Percentiles rank a stretch among this genome's conserved stretches.
Evolutionary conservation across 148 eudicot genomes (phyloP).

Genomic region (Talinum fruticosum): DNA sequence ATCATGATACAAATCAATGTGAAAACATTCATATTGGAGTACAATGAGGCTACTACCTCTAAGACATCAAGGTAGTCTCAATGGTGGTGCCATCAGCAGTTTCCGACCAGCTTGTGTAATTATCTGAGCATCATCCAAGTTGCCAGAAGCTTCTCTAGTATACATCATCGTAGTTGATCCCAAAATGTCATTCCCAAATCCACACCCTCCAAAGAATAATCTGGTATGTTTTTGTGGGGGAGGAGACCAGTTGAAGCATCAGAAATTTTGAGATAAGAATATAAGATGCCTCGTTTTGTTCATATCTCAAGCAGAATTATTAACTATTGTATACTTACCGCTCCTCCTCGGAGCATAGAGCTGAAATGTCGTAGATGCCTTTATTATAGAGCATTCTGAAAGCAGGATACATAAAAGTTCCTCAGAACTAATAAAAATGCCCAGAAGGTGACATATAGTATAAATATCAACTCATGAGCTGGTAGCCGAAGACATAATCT

Average conservation of each 20-base stretch:
- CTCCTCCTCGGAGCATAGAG: slow-evolving; percentile 65
- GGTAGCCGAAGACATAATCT: not conserved
- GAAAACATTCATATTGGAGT: not conserved
- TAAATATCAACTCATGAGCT: not conserved
- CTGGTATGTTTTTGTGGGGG: slow-evolving; percentile 28
- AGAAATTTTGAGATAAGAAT: not conserved
- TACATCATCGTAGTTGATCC: slow-evolving; percentile 90
- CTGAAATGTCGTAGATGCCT: slow-evolving; percentile 81
- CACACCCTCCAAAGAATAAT: slow-evolving; percentile 66
- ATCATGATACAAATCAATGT: not conserved
- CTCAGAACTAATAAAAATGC: not conserved
- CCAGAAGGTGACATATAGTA: not conserved
- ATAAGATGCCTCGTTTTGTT: not conserved
- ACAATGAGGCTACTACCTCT: slow-evolving; percentile 6
- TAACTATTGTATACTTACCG: slow-evolving; percentile 37
- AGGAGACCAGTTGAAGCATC: not conserved
- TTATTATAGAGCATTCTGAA: slow-evolving; percentile 67
- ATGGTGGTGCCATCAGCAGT: slow-evolving; percentile 52
- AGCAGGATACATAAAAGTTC: not conserved
- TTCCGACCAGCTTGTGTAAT: slow-evolving; percentile 47
- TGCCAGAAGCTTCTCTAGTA: slow-evolving; percentile 28
- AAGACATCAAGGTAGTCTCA: slow-evolving; percentile 18
- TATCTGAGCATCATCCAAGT: slow-evolving; percentile 25
- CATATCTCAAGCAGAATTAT: not conserved
- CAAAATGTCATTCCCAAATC: slow-evolving; percentile 73